Conservation (phyloP, 805 yeast species). For the Ogataea corticis region DNA sequence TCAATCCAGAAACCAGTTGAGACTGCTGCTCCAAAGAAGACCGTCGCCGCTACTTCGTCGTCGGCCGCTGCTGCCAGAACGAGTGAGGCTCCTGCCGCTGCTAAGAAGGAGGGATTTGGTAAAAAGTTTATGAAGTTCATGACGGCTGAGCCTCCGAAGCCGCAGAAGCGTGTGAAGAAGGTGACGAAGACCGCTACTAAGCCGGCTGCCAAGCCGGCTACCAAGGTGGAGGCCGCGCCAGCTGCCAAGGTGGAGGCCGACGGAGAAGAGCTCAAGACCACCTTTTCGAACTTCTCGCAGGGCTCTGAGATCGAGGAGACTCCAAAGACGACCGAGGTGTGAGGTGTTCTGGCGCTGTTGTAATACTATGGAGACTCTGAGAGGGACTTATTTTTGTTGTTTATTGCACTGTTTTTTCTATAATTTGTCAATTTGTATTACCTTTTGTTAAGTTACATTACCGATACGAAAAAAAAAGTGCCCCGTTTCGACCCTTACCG, state of each 20-base stretch:
- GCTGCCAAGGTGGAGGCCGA: conserved; percentile 9
- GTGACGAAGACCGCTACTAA: conserved; percentile 9
- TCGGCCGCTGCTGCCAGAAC: conserved; percentile 12
- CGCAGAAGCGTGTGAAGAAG: conserved; percentile 18
- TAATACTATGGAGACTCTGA: background rate
- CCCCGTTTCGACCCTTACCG: background rate
- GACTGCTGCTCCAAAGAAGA: background rate
- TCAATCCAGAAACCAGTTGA: conserved; percentile 5
- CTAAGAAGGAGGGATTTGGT: conserved; percentile 20
- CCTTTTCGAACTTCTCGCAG: conserved; percentile 48
- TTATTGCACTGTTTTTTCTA: background rate
- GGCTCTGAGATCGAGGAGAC: conserved; percentile 37
- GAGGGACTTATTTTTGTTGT: background rate
- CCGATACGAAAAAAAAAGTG: background rate
- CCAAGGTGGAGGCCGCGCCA: conserved; percentile 1
- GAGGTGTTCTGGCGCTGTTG: background rate
- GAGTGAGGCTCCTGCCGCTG: conserved; percentile 6
- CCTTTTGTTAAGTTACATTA: background rate
- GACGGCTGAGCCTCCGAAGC: conserved; percentile 25
- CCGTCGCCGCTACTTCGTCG: conserved; percentile 9
- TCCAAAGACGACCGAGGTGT: conserved; percentile 1
- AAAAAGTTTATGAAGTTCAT: conserved; percentile 25
- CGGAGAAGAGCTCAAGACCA: conserved; percentile 23
- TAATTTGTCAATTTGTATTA: conserved; percentile 6
- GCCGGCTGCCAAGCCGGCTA: conserved; percentile 8